Percentiles rank a stretch among this genome's conserved stretches.
Conservation (phyloP, 345 rosid species). For the Punica granatum region DNA sequence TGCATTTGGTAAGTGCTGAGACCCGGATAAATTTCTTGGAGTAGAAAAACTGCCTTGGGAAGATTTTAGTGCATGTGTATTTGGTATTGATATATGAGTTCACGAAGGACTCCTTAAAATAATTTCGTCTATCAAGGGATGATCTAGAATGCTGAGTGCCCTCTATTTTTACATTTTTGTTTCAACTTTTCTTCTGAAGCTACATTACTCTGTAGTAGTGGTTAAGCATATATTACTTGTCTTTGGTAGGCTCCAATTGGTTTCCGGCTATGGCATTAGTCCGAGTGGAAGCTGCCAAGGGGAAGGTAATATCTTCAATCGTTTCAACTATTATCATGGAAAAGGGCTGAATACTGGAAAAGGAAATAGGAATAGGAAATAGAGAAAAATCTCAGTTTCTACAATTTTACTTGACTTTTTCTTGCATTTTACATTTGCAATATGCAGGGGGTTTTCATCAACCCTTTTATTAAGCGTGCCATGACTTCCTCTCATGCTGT, state of each 20-base stretch:
- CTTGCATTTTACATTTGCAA: not conserved
- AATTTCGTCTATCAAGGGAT: too few relatives aligned
- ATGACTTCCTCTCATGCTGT: slow-evolving; percentile 58
- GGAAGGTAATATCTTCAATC: slow-evolving; percentile 36
- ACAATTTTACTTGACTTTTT: slow-evolving; percentile 1
- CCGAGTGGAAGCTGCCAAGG: slow-evolving; percentile 54
- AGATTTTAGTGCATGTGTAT: not conserved
- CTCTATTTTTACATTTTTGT: not conserved
- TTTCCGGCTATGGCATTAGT: slow-evolving; percentile 49
- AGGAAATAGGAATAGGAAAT: not conserved
- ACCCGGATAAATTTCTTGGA: not conserved
- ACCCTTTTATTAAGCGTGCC: slow-evolving; percentile 58
- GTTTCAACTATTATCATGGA: slow-evolving; percentile 5
- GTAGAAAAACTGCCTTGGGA: not conserved
- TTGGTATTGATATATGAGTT: not conserved
- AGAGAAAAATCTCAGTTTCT: not conserved
- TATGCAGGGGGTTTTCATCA: slow-evolving; percentile 40
- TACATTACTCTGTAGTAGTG: not conserved
- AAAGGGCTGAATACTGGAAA: not conserved
- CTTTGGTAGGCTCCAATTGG: slow-evolving; percentile 80
- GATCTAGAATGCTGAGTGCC: not conserved
- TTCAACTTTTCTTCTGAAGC: not conserved
- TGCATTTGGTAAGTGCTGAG: slow-evolving; percentile 47
- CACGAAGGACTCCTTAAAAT: not conserved
- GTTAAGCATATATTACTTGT: slow-evolving; percentile 9